Percentiles rank a stretch among this genome's conserved stretches.
Evolutionary conservation across 1,139 yeast species (phyloP).

Genomic region (Debaryomycetaceae sp.): DNA sequence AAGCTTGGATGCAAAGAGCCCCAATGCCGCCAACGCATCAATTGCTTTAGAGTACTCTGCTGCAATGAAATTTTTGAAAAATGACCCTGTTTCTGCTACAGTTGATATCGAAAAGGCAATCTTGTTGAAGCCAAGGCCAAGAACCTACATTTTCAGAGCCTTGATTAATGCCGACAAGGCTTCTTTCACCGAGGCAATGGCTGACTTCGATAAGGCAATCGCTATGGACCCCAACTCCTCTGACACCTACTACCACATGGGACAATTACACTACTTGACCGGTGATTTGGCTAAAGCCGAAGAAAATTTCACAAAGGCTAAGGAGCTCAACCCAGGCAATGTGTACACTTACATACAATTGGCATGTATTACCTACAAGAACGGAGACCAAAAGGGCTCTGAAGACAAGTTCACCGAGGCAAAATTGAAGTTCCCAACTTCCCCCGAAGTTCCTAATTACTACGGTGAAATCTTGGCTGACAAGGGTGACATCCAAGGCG

Average conservation of each 20-base stretch:
- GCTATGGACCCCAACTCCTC: constrained; percentile 67
- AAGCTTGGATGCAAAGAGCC: constrained; percentile 32
- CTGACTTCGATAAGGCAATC: constrained; percentile 73
- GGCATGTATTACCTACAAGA: constrained; percentile 89
- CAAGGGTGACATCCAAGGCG: constrained; percentile 66
- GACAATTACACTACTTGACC: constrained; percentile 83
- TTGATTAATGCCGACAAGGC: constrained; percentile 79
- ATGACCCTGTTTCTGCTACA: constrained; percentile 62
- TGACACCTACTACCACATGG: constrained; percentile 90
- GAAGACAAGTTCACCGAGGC: constrained; percentile 72
- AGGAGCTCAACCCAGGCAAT: constrained; percentile 69
- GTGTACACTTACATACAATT: constrained; percentile 87
- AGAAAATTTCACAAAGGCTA: constrained; percentile 72
- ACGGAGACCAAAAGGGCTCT: constrained; percentile 60
- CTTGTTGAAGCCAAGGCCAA: constrained; percentile 69
- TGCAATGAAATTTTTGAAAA: constrained; percentile 78
- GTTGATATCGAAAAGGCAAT: constrained; percentile 63
- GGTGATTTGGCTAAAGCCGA: constrained; percentile 74
- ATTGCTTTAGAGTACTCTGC: constrained; percentile 83
- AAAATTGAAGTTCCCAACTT: constrained; percentile 73
- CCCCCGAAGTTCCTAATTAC: constrained; percentile 92
- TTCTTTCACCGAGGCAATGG: constrained; percentile 58
- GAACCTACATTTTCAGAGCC: constrained; percentile 82
- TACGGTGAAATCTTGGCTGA: constrained; percentile 93
- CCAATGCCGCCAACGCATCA: constrained; percentile 49